A percentile compares a stretch with the other conserved stretches of the same genome.
Conservation (phyloP, 108 stramenopile genomes). For the Hondaea fermentalgiana region DNA sequence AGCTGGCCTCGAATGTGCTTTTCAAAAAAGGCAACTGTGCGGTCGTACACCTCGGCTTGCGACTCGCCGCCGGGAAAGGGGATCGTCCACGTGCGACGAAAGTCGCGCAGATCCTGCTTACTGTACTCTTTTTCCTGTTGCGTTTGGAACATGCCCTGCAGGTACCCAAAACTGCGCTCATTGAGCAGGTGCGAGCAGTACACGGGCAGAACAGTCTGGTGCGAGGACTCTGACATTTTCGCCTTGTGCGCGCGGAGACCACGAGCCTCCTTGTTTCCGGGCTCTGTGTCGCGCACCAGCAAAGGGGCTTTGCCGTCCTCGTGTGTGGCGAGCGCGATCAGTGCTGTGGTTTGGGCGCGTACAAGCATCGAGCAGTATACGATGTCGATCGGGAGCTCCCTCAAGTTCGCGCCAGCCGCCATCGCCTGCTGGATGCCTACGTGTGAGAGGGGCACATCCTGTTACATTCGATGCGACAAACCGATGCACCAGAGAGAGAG, state of each 20-base stretch:
- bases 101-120: neutral
- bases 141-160: neutral
- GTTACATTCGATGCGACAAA: neutral
- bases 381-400: neutral
- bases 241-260: neutral
- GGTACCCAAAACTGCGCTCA: neutral
- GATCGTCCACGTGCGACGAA: neutral
- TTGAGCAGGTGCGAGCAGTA: conserved; percentile 7
- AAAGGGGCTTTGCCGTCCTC: conserved; percentile 2
- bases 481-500: neutral
- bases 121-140: neutral
- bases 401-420: neutral
- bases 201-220: conserved; percentile 5
- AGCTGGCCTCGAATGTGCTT: neutral
- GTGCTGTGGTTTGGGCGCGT: neutral
- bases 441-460: neutral
- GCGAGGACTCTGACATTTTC: neutral
- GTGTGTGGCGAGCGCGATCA: conserved; percentile 2
- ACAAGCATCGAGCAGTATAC: conserved; percentile 14
- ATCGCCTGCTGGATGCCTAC: neutral
- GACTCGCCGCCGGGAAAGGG: conserved; percentile 12
- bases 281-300: neutral
- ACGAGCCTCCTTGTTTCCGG: neutral
- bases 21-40: neutral
- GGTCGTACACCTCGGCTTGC: neutral